Evolutionary conservation across 441 rosid species (phyloP).

Genomic region (Lepidium campestre): DNA sequence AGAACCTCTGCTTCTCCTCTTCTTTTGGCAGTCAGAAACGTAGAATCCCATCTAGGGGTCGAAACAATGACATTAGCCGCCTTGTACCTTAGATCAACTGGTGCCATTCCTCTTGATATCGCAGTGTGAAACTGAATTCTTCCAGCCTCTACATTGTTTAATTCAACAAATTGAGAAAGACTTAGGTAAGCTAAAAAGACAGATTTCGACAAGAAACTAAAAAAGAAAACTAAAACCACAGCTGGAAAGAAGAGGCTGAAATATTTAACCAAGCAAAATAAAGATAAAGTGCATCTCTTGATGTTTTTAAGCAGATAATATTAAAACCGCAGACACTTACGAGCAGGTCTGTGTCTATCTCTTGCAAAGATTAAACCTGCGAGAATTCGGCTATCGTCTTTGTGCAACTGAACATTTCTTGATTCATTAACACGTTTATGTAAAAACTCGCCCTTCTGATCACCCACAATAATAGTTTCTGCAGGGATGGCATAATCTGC

Average conservation of each 20-base stretch:
- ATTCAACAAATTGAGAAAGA: not conserved
- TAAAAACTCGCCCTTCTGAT: conserved; percentile 40
- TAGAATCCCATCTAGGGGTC: not conserved
- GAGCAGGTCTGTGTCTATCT: conserved; percentile 50
- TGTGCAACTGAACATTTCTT: conserved; percentile 17
- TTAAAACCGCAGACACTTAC: conserved; percentile 33
- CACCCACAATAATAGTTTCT: conserved; percentile 71
- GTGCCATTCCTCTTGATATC: conserved; percentile 57
- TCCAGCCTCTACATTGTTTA: conserved; percentile 43
- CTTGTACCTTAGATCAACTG: conserved; percentile 57
- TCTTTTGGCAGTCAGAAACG: conserved; percentile 70
- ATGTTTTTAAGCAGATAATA: not conserved
- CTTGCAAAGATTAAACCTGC: conserved; percentile 67
- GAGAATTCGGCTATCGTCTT: conserved; percentile 18
- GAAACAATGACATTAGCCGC: conserved; percentile 45
- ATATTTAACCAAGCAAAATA: not conserved
- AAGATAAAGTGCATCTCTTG: not conserved
- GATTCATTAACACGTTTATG: conserved; percentile 34
- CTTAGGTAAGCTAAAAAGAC: not conserved
- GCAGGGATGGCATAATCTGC: conserved; percentile 66
- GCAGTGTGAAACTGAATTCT: conserved; percentile 59
- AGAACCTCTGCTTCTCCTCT: conserved; percentile 59
- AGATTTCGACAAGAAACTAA: not conserved
- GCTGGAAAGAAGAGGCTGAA: not conserved
- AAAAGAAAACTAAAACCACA: not conserved